Evolutionary conservation across 1,139 yeast genomes (phyloP), one percentile per base, ranked within the genome.

Genomic region (Hyphopichia buzzinii): DNA sequence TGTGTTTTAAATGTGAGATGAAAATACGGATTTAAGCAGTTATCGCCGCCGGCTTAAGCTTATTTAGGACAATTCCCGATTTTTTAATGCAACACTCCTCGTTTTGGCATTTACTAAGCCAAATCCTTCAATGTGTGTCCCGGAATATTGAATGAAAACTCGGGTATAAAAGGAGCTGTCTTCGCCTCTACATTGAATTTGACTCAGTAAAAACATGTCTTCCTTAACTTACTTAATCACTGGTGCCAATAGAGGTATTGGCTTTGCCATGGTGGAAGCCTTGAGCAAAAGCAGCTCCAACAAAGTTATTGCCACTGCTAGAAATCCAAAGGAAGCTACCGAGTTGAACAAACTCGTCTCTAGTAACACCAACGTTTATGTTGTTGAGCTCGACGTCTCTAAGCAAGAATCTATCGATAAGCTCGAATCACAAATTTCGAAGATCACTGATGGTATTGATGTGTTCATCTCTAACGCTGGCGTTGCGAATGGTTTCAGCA

Each of bases 231-330:
- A 42, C 34, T 43, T 48, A 21, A 39, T 48, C 21, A 46, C 48
- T 24, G 55, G 55, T 28, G 52, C 43, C 13, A 42, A 44, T 34
- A 45, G 49, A 42, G 55, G 55, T 17, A 42, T 51, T 34, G 55
- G 55, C 4, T 41, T 40, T 17, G 36, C 29, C 11, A 29, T 44
- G 8, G 47, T 43, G 21, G 34, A 44, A 21, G 17, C 33, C 13
- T 33, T 43, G 22, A 37, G 47, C 17, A 28, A 32, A 15, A 39
- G 42, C 25, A 10, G 35, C 11, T 16, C 38, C 11, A 42, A 39
- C 27, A 25, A 36, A 13, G 48, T 52, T 8, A 36, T 48, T 31
- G 54, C 48, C 5, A 45, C 56, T 8, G 48, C 52, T 8, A 42
- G 60, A 35, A 44, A 42, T 26, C 42, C 40, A 7, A 41, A 36